Evolutionary conservation across 345 rosid species (phyloP), one percentile per base, ranked within the genome.

Genomic region (Brassica rapa): DNA sequence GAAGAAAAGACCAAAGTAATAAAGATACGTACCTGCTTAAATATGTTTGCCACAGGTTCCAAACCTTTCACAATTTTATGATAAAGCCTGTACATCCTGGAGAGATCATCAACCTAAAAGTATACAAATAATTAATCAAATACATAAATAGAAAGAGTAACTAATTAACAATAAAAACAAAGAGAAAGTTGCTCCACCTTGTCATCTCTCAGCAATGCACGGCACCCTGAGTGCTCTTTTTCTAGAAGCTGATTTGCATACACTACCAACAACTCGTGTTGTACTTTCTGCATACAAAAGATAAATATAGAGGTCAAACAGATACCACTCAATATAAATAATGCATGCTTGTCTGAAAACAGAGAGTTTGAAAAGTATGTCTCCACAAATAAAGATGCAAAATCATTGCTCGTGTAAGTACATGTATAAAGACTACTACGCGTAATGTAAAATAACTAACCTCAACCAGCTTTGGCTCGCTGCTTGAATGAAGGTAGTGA

Each of bases 31-130:
- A 96, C 99, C 98, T 91, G 93, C 84, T 96, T 96, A 82, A 96
- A 93, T 70, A 88, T 82, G 78, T 80, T 78, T 70, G 98, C 92
- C 46, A 93, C 89, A 8, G 94, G 97, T 51, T 91, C 99, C 88
- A 96, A 81, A 73, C 97, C 97, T 67, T 73, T 73, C 3, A 86
- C 80, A 75, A 91, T 89, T 75, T 90, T 89, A 71, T 86, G 87
- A 75, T 87, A 96, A 62, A 93, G 99, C 86, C 93, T 88, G 83
- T 88, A 90, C 93, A 93, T 96, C 88, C 99, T 88, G 30, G 98
- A 96, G 68, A 96, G 91, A 80, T 96, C 99, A 19, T 89, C 97
- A 71, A 87, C 90, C 99, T 95, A 77, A 63, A n/a, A 61, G 46
- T 3, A 77, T 1, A 72, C 33, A 63, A 6, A 64, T 27, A 39